phyloP scores from a whole-genome alignment of 2,329 filamentous ascomycete genomes.

The Aspergillus phoenicis region DNA sequence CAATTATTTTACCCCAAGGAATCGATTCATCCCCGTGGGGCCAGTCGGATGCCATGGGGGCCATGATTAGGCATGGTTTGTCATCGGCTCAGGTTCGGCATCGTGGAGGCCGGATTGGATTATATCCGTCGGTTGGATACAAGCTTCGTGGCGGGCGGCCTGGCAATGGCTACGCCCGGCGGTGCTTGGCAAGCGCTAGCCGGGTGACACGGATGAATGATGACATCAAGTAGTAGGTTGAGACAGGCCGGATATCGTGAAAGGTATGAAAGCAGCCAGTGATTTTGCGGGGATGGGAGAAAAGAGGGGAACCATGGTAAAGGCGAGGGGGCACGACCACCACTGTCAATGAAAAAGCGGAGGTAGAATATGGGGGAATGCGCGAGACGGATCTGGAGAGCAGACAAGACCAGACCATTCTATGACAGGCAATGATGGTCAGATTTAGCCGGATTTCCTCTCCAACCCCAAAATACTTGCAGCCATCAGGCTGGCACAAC shows the following conservation, averaged over 20 bases:
- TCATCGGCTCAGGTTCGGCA: slow-evolving; percentile 1
- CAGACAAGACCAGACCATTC: not conserved
- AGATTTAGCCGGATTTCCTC: not conserved
- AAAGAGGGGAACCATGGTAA: not conserved
- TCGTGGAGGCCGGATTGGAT: not conserved
- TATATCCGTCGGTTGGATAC: not conserved
- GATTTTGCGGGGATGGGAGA: not conserved
- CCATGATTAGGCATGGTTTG: not conserved
- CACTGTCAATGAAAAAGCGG: not conserved
- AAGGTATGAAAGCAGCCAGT: not conserved
- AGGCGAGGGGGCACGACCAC: not conserved
- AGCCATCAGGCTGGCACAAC: not conserved
- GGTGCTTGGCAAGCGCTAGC: not conserved
- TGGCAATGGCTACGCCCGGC: not conserved
- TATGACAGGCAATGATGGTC: too few species aligned
- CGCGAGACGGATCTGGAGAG: not conserved
- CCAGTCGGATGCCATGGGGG: slow-evolving; percentile 5
- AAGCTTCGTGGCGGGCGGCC: slow-evolving; percentile 13
- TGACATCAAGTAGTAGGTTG: not conserved
- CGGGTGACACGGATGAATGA: not conserved
- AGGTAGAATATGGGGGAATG: not conserved
- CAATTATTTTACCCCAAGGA: not conserved
- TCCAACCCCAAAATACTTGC: not conserved
- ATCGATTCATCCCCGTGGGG: slow-evolving; percentile 11
- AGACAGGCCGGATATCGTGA: too few species aligned